Conservation (phyloP, 129 eudicot species). For the Gnaphalium uliginosum region DNA sequence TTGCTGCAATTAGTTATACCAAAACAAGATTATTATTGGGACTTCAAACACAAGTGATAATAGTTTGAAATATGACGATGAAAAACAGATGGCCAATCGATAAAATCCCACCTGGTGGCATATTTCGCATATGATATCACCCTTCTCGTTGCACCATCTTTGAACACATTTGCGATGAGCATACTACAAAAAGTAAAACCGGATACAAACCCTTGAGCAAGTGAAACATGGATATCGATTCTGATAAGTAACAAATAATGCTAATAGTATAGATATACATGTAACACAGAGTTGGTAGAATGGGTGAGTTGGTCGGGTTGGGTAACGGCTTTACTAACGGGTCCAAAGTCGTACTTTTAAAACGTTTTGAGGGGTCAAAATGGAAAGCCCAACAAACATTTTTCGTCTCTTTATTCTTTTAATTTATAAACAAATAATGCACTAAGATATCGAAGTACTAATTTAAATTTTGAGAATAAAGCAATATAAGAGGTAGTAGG, state of each 20-base stretch:
- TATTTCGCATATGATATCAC: constrained; percentile 83
- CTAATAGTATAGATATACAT: background rate
- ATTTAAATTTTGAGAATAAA: no score
- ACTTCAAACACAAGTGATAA: background rate
- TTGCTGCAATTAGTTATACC: constrained; percentile 50
- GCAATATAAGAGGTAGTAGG: no score
- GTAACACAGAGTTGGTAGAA: background rate
- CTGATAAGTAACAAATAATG: background rate
- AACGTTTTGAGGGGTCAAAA: no score
- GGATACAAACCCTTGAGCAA: constrained; percentile 3
- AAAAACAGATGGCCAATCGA: background rate
- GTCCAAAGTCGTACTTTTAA: background rate
- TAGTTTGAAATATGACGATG: background rate
- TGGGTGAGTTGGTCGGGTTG: background rate
- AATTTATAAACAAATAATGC: no score
- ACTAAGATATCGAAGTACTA: no score
- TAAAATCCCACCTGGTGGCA: constrained; percentile 72
- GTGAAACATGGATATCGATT: background rate
- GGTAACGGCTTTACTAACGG: no score
- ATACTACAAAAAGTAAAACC: constrained; percentile 57
- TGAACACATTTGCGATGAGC: constrained; percentile 95
- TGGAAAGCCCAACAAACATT: no score
- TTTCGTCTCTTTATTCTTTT: no score
- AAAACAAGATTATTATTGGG: background rate
- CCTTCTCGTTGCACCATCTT: constrained; percentile 96